phyloP scores from a whole-genome alignment of 2,329 filamentous ascomycete genomes.

The Penicillium sclerotiorum region DNA sequence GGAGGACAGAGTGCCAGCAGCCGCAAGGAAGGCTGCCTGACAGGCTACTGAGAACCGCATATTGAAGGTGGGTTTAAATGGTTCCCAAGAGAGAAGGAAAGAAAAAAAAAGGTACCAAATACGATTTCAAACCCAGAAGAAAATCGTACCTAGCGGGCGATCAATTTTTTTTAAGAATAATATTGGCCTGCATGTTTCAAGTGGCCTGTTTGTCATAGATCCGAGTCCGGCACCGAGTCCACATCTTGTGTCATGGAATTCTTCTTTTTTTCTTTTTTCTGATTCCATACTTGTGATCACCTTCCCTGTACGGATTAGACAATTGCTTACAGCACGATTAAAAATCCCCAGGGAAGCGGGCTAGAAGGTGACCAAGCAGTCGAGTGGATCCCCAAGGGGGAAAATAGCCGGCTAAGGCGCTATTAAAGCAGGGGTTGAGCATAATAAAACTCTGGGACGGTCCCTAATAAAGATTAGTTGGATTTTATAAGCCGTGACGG shows the following conservation, averaged over 20 bases:
- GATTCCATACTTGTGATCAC: background rate
- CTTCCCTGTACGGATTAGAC: constrained; percentile 9
- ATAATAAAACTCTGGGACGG: background rate
- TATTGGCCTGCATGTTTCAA: no score
- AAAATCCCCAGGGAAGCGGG: constrained; percentile 6
- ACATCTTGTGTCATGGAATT: constrained; percentile 13
- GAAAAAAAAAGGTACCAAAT: no score
- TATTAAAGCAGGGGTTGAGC: background rate
- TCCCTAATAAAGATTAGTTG: no score
- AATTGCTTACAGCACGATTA: constrained; percentile 7
- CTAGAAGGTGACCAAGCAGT: background rate
- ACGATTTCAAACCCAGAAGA: no score
- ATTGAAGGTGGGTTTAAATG: background rate
- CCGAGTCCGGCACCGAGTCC: constrained; percentile 3
- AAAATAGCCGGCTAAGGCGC: no score
- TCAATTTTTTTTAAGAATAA: no score
- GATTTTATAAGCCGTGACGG: background rate
- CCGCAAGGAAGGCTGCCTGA: constrained; percentile 17
- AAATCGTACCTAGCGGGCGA: no score
- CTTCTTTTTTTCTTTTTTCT: background rate
- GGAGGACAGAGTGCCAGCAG: constrained; percentile 14
- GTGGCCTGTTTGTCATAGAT: constrained; percentile 8
- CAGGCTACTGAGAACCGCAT: constrained; percentile 16
- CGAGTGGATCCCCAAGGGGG: background rate
- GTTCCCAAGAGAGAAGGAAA: no score